Percentiles rank a stretch among this genome's conserved stretches.
These are phyloP conservation scores for Trichocladium uniseriatum DNA, from an alignment of 495 filamentous ascomycete species.

Conservation along the genomic window DNA sequence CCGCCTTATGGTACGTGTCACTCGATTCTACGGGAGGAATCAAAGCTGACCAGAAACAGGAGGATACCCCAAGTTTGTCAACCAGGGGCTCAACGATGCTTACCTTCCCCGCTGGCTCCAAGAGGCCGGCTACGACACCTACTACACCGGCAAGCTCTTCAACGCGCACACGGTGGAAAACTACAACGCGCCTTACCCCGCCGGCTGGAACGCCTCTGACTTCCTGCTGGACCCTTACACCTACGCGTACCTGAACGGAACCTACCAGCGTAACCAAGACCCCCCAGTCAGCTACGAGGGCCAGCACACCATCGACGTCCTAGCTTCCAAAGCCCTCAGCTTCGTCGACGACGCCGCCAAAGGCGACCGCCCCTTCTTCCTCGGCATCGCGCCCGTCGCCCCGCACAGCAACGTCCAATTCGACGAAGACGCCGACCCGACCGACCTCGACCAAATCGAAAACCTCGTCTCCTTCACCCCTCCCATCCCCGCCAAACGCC, in stretches of 20 bases:
- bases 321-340: constrained; percentile 51
- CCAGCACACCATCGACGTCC: constrained; percentile 52
- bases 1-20: constrained; percentile 47
- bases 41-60: too few relatives aligned
- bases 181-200: constrained; percentile 47
- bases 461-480: constrained; percentile 32
- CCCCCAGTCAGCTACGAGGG: constrained; percentile 48
- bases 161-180: constrained; percentile 53
- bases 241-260: constrained; percentile 60
- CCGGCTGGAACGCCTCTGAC: constrained; percentile 51
- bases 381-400: constrained; percentile 55
- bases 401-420: constrained; percentile 50
- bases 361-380: constrained; percentile 49
- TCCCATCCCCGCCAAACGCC: constrained; percentile 42
- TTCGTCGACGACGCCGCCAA: constrained; percentile 54
- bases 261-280: constrained; percentile 55
- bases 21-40: too few relatives aligned
- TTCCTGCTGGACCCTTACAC: constrained; percentile 66
- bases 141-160: constrained; percentile 66
- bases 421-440: not conserved
- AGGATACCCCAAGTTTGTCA: constrained; percentile 62
- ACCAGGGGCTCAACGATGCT: constrained; percentile 54
- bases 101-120: constrained; percentile 66
- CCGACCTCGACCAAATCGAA: constrained; percentile 9
- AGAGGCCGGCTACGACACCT: constrained; percentile 59